Base-by-base conservation (phyloP, 192 early-diverging fungal species). In the Backusella parvicylindrica region DNA sequence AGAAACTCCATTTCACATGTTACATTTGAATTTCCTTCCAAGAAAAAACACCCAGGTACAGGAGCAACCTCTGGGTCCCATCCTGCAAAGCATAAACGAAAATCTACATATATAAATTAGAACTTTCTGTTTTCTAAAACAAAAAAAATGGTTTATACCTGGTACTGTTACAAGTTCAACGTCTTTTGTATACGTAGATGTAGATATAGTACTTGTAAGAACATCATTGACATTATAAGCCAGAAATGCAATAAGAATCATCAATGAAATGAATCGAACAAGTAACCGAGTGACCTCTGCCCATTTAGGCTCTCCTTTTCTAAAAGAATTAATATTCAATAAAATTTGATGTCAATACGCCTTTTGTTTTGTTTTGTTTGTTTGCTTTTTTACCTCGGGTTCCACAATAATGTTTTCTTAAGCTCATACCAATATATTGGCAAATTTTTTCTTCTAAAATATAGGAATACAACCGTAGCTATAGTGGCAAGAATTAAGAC, bases 301-400 rank as follows among this genome's bases (percentile, higher is more conserved):
- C 65, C 65, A 67, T 6, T n/a, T 30, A 9, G 65, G 65, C 33
- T 67, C 65, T 33, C 65, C 65, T 9, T 67, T 67, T 33, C 65
- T 67, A 23, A 8, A 53, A 9, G 9, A 53, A 23, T 21, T 50
- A 7, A 53, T 53, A 23, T 21, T 21, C 9, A 53, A 26, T 53
- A 53, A 53, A 53, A 21, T n/a, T 36, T 9, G 21, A 21, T 6
- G n/a, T n/a, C 31, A n/a, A n/a, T n/a, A n/a, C n/a, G n/a, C n/a
- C n/a, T n/a, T n/a, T n/a, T n/a, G n/a, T n/a, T n/a, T n/a, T n/a
- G n/a, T n/a, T n/a, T n/a, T n/a, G n/a, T n/a, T n/a, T n/a, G 8
- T 33, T 8, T 6, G 13, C 16, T 28, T 38, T 3, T n/a, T 68
- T 68, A 68, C 66, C 66, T 68, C 38, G 12, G 31, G n/a, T 68